These are phyloP conservation scores for Lasiosphaeria ovina DNA, from an alignment of 495 filamentous ascomycete species.

Conservation along the genomic window DNA sequence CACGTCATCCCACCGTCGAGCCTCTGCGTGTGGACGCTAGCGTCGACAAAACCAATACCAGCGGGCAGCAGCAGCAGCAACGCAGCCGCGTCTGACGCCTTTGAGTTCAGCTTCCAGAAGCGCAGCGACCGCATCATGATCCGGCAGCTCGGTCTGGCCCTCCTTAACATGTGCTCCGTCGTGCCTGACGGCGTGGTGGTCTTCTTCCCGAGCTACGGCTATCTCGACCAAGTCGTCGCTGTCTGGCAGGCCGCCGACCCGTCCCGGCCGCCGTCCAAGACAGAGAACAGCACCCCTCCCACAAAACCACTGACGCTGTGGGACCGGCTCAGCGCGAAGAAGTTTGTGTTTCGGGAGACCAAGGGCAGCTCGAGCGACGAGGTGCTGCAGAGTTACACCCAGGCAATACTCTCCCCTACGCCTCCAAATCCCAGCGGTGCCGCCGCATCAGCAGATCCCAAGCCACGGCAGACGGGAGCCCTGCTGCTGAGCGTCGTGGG, in stretches of 20 bases:
- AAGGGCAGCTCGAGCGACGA: conserved; percentile 62
- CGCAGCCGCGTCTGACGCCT: conserved; percentile 53
- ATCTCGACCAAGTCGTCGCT: conserved; percentile 69
- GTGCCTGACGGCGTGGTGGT: conserved; percentile 93
- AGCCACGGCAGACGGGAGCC: conserved; percentile 51
- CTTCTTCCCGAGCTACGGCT: conserved; percentile 94
- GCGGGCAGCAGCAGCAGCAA: conserved; percentile 34
- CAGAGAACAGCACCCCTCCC: conserved; percentile 15
- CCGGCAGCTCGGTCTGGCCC: conserved; percentile 67
- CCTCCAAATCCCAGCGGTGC: too few relatives aligned
- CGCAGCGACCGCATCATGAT: conserved; percentile 63
- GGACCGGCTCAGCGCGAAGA: conserved; percentile 57
- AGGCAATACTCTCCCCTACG: conserved; percentile 54
- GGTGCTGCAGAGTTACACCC: conserved; percentile 66
- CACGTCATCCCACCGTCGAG: conserved; percentile 88
- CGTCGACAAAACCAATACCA: conserved; percentile 26
- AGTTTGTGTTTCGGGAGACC: conserved; percentile 65
- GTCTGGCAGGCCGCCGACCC: conserved; percentile 57
- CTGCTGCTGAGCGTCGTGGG: conserved; percentile 92
- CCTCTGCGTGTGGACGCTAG: conserved; percentile 66
- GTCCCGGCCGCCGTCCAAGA: not conserved
- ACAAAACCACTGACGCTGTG: conserved; percentile 40
- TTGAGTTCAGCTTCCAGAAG: conserved; percentile 85
- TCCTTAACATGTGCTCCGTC: conserved; percentile 65
- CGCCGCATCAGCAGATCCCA: not conserved